phyloP scores from a whole-genome alignment of 306 rosid genomes.

The Glycyrrhiza uralensis region DNA sequence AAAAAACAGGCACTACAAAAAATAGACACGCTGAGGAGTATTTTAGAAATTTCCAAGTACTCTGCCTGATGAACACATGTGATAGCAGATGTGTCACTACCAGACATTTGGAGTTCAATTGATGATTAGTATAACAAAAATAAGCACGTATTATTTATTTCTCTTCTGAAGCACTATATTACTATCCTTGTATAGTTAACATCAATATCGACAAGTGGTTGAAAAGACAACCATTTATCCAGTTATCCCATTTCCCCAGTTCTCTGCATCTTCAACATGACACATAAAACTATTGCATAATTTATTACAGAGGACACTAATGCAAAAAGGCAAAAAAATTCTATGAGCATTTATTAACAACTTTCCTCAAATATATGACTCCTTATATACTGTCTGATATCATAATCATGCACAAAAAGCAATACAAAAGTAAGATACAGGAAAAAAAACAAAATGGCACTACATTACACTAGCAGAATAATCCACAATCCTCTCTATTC shows the following conservation, averaged over 20 bases:
- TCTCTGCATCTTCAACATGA: constrained; percentile 6
- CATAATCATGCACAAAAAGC: constrained; percentile 1
- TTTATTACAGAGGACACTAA: neutral
- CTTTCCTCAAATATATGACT: neutral
- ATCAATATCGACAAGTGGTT: neutral
- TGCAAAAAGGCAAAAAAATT: neutral
- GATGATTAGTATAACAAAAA: neutral
- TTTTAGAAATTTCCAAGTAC: neutral
- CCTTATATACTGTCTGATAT: neutral
- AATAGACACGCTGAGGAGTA: neutral
- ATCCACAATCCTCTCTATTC: neutral
- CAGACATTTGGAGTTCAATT: constrained; percentile 10
- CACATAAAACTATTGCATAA: neutral
- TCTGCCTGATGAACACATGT: neutral
- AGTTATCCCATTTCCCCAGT: neutral
- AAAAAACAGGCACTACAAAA: neutral
- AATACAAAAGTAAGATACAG: neutral
- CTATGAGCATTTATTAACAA: neutral
- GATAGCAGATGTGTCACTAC: neutral
- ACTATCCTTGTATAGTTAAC: neutral
- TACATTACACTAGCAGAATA: neutral
- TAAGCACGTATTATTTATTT: neutral
- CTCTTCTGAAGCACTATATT: neutral
- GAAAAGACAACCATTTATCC: neutral
- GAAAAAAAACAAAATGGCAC: neutral